Evolutionary conservation across 257 asterid species (phyloP).

Genomic region (Rubia yunnanensis): DNA sequence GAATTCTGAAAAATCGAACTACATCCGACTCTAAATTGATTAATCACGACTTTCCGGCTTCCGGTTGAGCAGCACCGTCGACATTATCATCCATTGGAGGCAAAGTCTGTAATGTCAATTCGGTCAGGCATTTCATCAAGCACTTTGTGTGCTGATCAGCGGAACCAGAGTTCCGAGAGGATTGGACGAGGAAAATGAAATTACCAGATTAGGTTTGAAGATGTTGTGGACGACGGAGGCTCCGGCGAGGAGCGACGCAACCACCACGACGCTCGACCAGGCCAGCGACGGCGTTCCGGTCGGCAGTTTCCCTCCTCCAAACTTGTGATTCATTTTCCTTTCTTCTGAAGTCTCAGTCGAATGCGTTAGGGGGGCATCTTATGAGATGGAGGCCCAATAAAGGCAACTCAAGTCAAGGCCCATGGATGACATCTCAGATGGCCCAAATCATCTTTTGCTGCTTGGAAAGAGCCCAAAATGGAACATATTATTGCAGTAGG

Average conservation of each 20-base stretch:
- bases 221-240: constrained; percentile 71
- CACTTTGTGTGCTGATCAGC: not conserved
- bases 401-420: not conserved
- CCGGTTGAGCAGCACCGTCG: not conserved
- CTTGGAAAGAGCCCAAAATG: not conserved
- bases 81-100: constrained; percentile 9
- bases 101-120: constrained; percentile 12
- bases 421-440: not conserved
- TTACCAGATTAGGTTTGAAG: constrained; percentile 74
- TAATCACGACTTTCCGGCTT: not conserved
- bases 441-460: not conserved
- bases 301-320: constrained; percentile 56
- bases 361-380: not conserved
- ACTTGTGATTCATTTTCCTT: constrained; percentile 39
- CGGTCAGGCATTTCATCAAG: constrained; percentile 8
- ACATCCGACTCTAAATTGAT: not conserved
- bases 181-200: too few species aligned
- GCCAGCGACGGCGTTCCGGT: constrained; percentile 83
- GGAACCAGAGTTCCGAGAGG: not conserved
- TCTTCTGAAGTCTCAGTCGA: not conserved
- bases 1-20: not conserved
- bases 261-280: constrained; percentile 59
- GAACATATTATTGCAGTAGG: too few species aligned
- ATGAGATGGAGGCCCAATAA: not conserved
- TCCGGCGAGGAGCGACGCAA: constrained; percentile 67